Evolutionary conservation across 352 stramenopile species (phyloP), one percentile per base, ranked within the genome.

Genomic region (Paralagenidium karlingii): DNA sequence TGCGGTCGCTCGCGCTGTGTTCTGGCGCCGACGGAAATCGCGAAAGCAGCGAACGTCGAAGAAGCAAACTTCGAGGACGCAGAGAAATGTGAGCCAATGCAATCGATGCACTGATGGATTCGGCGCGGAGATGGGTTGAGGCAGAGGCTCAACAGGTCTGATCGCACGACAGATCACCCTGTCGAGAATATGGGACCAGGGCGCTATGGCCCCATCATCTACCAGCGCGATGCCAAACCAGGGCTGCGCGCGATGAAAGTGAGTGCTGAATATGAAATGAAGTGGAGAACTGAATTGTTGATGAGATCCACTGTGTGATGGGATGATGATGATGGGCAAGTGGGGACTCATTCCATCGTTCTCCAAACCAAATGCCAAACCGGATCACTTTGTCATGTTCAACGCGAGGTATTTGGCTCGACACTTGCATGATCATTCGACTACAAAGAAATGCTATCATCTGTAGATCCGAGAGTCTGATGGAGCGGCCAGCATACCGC

Each of bases 311-410:
- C 30, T 36, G 7, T 22, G 22, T 7, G 3, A 7, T 33, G 26
- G 16, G 5, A 28, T 13, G 9, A 30, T 45, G 24, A 43, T 38
- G 11, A 3, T 34, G 30, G 13, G 37, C 7, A 19, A 90, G 74
- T 91, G 77, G 77, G 77, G 77, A 15, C 50, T 91, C 5, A 55
- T 91, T 33, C 77, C 77, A 31, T 86, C 71, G 2, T 91, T 88
- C 34, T 83, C 64, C n/a, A 88, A 88, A 49, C 57, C 71, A 19
- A 55, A 60, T 36, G 58, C 49, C 13, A 85, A 79, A 41, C 68
- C 75, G 30, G 74, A 91, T 38, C 74, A 91, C 49, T 91, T 88
- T 24, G 50, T 84, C 30, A 87, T 87, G 67, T 91, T 91, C 49
- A 91, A 91, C 38, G 77, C 74, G 5, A 70, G 77, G 77, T 87